Evolutionary conservation across 176 grass and related monocot species (phyloP).

Genomic region (Aegilops speltoides): DNA sequence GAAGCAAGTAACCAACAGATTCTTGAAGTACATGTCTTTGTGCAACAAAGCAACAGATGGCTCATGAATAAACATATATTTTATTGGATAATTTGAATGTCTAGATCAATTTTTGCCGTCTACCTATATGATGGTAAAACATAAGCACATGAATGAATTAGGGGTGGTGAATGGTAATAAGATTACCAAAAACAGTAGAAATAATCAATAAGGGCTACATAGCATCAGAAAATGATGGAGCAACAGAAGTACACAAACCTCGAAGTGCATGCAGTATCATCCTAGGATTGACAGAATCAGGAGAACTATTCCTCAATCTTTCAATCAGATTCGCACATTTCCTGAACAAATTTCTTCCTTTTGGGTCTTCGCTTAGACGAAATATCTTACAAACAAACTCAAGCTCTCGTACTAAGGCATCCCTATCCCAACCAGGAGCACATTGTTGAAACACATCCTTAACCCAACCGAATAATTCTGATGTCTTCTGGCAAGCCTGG

Average conservation of each 20-base stretch:
- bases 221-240: not conserved
- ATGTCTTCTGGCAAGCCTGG: conserved; percentile 85
- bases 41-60: not conserved
- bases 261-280: conserved; percentile 71
- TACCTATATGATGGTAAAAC: not conserved
- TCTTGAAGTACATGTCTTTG: not conserved
- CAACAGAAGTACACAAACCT: conserved; percentile 45
- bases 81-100: not conserved
- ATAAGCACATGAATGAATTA: conserved; percentile 12
- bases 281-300: conserved; percentile 76
- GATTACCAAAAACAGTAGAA: not conserved
- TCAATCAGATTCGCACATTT: conserved; percentile 84
- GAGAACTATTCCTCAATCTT: conserved; percentile 51
- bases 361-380: conserved; percentile 74
- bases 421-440: conserved; percentile 83
- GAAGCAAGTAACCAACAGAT: not conserved
- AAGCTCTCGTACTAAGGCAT: conserved; percentile 72
- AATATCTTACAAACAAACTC: conserved; percentile 97
- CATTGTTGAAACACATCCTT: conserved; percentile 99
- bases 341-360: conserved; percentile 69
- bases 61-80: not conserved
- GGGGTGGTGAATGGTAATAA: not conserved
- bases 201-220: not conserved
- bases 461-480: conserved; percentile 92
- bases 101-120: not conserved